Percentiles rank a stretch among this genome's conserved stretches.
These are phyloP conservation scores for Purpureocillium takamizusanense DNA, from an alignment of 2,329 filamentous ascomycete genomes.

Conservation along the genomic window DNA sequence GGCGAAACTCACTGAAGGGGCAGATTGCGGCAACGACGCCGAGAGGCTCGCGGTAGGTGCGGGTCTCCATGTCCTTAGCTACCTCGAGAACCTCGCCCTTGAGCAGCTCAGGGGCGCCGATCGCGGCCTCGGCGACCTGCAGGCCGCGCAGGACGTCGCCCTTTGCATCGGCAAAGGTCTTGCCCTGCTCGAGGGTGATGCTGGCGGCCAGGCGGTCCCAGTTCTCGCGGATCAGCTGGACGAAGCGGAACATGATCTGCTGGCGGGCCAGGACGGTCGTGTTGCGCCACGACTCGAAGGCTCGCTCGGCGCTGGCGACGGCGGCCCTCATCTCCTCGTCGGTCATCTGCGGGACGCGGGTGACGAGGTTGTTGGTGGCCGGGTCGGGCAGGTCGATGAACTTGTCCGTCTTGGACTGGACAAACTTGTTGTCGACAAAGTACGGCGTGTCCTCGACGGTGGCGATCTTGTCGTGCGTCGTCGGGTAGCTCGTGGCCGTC, in stretches of 20 bases:
- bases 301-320: conserved; percentile 66
- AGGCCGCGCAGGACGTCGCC: conserved; percentile 75
- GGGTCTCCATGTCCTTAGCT: conserved; percentile 82
- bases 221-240: conserved; percentile 69
- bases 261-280: conserved; percentile 67
- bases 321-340: conserved; percentile 66
- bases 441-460: conserved; percentile 64
- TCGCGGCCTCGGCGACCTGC: conserved; percentile 77
- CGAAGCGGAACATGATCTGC: conserved; percentile 83
- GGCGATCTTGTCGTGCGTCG: conserved; percentile 61
- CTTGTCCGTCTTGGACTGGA: conserved; percentile 55
- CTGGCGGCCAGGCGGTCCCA: conserved; percentile 78
- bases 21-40: conserved; percentile 78
- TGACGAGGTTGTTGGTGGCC: conserved; percentile 78
- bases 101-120: conserved; percentile 70
- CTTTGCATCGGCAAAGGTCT: conserved; percentile 75
- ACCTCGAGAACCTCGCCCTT: conserved; percentile 80
- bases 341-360: conserved; percentile 73
- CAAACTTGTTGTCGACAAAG: conserved; percentile 75
- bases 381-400: conserved; percentile 78
- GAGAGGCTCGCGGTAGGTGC: conserved; percentile 72
- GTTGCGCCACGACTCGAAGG: conserved; percentile 64
- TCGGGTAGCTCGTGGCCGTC: conserved; percentile 55
- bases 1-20: conserved; percentile 59
- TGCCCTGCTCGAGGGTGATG: conserved; percentile 82